Evolutionary conservation across 805 yeast species (phyloP).

Genomic region (Tetrapisispora iriomotensis): DNA sequence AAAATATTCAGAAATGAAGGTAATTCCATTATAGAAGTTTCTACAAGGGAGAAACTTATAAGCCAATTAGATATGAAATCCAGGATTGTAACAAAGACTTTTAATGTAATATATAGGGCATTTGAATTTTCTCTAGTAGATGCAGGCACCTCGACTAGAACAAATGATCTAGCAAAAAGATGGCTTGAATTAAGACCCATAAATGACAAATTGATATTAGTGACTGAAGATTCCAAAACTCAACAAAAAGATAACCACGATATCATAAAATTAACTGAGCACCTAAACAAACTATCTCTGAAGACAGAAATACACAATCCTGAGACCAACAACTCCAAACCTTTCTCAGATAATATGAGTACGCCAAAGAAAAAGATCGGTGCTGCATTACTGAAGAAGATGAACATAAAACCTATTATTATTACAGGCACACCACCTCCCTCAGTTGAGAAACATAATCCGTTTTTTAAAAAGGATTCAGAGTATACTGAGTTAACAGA

Average conservation of each 20-base stretch:
- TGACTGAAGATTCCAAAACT: background rate
- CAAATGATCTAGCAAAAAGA: conserved; percentile 29
- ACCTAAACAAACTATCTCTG: background rate
- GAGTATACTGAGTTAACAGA: background rate
- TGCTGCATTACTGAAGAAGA: conserved; percentile 31
- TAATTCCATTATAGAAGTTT: conserved; percentile 2
- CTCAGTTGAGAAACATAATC: conserved; percentile 14
- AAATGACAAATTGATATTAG: background rate
- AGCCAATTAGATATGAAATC: conserved; percentile 30
- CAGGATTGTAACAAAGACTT: conserved; percentile 33
- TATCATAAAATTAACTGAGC: conserved; percentile 2
- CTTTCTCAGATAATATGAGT: background rate
- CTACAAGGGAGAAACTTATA: conserved; percentile 17
- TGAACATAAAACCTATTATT: conserved; percentile 33
- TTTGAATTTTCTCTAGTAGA: conserved; percentile 34
- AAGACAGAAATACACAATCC: background rate
- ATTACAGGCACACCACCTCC: conserved; percentile 26
- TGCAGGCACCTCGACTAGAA: conserved; percentile 28
- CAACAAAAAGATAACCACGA: background rate
- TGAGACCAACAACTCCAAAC: background rate
- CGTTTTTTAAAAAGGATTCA: conserved; percentile 4
- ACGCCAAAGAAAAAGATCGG: conserved; percentile 25
- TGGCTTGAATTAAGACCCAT: conserved; percentile 25
- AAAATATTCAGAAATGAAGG: conserved; percentile 8
- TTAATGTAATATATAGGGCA: conserved; percentile 31